Base-by-base conservation (phyloP, 106 monocot genomes). In the Ottelia alismoides region DNA sequence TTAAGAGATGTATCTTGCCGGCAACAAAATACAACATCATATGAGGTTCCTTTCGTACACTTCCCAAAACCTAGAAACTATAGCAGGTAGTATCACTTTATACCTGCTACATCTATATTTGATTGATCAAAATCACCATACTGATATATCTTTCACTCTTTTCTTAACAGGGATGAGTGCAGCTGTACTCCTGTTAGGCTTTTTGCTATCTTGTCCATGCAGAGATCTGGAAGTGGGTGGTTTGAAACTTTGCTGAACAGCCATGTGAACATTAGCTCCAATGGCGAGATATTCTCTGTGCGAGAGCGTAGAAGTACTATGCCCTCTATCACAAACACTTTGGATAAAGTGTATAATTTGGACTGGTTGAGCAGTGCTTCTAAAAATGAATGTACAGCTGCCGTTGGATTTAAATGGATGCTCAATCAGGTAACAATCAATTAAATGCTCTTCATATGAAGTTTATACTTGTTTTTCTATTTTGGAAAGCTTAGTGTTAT, bases 361-460 rank as follows among this genome's bases (percentile, higher is more conserved):
- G 85, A 85, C 53, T 76, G 70, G 70, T 54, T 65, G 25, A 75
- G 76, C n/a, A 85, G 80, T 53, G 73, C 70, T 67, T 29, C 65
- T 0, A 85, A 74, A 57, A 80, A 64, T 57, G 70, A 70, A 55
- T 85, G 85, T 61, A 80, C 76, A 10, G 66, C 76, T 67, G 80
- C 85, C 30, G 72, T 80, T 47, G 85, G 85, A 25, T 64, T 85
- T 21, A 85, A 85, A 48, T 85, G 85, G 85, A 85, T 85, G 85
- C 73, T 85, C 49, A 85, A 85, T 76, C 85, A 85, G 82, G 89
- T 80, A n/a, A n/a, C n/a, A n/a, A n/a, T n/a, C n/a, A n/a, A n/a
- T n/a, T n/a, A n/a, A n/a, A n/a, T n/a, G n/a, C n/a, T n/a, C n/a
- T n/a, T n/a, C n/a, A n/a, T n/a, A n/a, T n/a, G n/a, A n/a, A n/a